A percentile compares a stretch with the other conserved stretches of the same genome.
These are phyloP conservation scores for Colletotrichum sojae DNA, from an alignment of 2,329 filamentous ascomycete genomes.

Conservation along the genomic window DNA sequence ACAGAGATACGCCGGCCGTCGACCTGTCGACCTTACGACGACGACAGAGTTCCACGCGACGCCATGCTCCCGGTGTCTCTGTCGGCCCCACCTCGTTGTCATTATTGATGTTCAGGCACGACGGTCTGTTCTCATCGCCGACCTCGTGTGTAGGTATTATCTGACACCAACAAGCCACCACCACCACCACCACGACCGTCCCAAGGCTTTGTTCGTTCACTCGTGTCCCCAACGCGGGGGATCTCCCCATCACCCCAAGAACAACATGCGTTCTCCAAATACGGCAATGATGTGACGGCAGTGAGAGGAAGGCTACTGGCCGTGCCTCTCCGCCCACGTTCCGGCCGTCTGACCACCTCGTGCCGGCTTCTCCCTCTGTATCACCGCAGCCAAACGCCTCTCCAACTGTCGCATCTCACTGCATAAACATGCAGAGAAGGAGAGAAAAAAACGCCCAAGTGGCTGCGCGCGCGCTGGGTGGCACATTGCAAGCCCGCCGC, in stretches of 20 bases:
- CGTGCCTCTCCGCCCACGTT: neutral
- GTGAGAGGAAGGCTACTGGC: neutral
- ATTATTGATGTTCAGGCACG: conserved; percentile 19
- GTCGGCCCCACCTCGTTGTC: neutral
- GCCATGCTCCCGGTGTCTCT: neutral
- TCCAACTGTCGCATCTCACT: conserved; percentile 11
- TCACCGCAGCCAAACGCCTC: conserved; percentile 1
- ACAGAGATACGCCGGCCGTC: neutral
- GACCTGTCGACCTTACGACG: neutral
- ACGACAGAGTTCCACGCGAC: conserved; percentile 5
- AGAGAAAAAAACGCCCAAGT: conserved; percentile 21
- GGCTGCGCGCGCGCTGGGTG: neutral
- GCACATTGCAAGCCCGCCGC: too few relatives aligned
- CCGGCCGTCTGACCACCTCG: conserved; percentile 19
- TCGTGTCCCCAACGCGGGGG: too few relatives aligned
- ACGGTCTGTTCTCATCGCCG: conserved; percentile 3
- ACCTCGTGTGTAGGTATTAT: conserved; percentile 9
- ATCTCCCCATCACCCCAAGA: neutral
- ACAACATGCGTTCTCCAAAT: conserved; percentile 20
- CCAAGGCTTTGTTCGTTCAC: neutral
- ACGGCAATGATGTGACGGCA: conserved; percentile 10
- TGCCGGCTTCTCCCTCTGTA: conserved; percentile 11
- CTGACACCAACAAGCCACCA: neutral
- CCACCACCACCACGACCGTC: neutral
- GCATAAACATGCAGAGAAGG: neutral